A percentile compares a stretch with the other conserved stretches of the same genome.
These are phyloP conservation scores for Talaromyces sp. DNA, from an alignment of 2,329 filamentous ascomycete genomes.

Conservation along the genomic window DNA sequence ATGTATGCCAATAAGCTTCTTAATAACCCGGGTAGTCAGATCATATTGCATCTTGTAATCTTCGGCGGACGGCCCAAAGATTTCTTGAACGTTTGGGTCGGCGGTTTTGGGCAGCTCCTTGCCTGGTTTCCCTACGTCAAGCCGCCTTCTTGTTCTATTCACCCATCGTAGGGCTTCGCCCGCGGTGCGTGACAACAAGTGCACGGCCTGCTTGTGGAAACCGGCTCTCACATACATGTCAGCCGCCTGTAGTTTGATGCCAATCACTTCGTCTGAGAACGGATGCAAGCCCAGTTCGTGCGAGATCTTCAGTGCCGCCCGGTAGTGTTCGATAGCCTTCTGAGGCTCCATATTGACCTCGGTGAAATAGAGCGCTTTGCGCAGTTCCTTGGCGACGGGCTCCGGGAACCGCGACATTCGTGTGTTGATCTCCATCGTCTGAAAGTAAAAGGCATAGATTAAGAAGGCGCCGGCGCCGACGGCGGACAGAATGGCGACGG, in stretches of 20 bases:
- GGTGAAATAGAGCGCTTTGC: constrained; percentile 80
- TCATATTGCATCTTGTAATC: not conserved
- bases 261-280: constrained; percentile 85
- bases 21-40: constrained; percentile 57
- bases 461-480: constrained; percentile 31
- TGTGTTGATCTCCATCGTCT: constrained; percentile 38
- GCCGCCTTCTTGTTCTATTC: constrained; percentile 15
- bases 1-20: constrained; percentile 68
- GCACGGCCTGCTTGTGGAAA: constrained; percentile 64
- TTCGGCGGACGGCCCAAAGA: constrained; percentile 2
- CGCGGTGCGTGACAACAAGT: constrained; percentile 73
- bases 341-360: constrained; percentile 71
- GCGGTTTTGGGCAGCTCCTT: constrained; percentile 14
- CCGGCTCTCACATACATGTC: constrained; percentile 74
- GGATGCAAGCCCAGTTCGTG: constrained; percentile 74
- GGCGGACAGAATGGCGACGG: constrained; percentile 36
- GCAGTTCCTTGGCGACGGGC: constrained; percentile 56
- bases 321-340: constrained; percentile 78
- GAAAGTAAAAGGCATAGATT: constrained; percentile 35
- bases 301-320: constrained; percentile 70
- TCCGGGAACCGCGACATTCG: constrained; percentile 41
- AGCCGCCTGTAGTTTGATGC: constrained; percentile 78
- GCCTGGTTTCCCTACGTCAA: constrained; percentile 18
- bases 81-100: constrained; percentile 8
- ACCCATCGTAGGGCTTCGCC: constrained; percentile 57